A percentile compares a stretch with the other conserved stretches of the same genome.
Evolutionary conservation across 306 rosid species (phyloP).

Genomic region (Potentilla sterilis): DNA sequence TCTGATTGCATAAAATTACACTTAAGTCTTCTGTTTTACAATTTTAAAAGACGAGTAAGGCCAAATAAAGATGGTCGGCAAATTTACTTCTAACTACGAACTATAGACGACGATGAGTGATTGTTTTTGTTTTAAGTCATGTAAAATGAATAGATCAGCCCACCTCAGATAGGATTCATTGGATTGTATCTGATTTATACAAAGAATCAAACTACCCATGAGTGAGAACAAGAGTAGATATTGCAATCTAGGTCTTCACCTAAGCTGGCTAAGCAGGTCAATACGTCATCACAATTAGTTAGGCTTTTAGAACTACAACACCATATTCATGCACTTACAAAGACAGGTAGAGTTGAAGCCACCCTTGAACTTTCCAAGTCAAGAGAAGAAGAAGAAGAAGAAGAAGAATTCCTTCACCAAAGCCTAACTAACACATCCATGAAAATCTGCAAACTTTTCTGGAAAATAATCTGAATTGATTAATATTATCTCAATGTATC

Average conservation of each 20-base stretch:
- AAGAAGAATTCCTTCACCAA: background rate
- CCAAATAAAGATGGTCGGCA: too few species aligned
- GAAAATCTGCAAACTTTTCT: background rate
- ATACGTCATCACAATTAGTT: background rate
- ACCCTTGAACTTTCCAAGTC: constrained; percentile 15
- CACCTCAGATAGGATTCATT: background rate
- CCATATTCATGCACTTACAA: background rate
- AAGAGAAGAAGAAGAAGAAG: background rate
- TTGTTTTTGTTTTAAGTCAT: too few species aligned
- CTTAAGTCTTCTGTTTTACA: background rate
- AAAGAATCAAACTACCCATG: background rate
- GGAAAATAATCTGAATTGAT: background rate
- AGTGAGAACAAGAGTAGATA: background rate
- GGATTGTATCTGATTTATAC: background rate
- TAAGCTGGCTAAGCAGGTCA: background rate
- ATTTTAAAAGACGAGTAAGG: background rate
- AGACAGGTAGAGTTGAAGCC: background rate
- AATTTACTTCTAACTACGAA: too few species aligned
- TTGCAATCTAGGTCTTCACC: background rate
- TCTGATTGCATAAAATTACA: background rate
- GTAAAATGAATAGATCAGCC: background rate
- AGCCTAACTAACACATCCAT: background rate
- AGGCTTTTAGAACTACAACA: background rate
- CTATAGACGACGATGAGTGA: too few species aligned
- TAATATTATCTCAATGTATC: constrained; percentile 10